Evolutionary conservation across 2,329 filamentous ascomycete species (phyloP), one percentile per base, ranked within the genome.

Genomic region (Plectosphaerella cucumerina): DNA sequence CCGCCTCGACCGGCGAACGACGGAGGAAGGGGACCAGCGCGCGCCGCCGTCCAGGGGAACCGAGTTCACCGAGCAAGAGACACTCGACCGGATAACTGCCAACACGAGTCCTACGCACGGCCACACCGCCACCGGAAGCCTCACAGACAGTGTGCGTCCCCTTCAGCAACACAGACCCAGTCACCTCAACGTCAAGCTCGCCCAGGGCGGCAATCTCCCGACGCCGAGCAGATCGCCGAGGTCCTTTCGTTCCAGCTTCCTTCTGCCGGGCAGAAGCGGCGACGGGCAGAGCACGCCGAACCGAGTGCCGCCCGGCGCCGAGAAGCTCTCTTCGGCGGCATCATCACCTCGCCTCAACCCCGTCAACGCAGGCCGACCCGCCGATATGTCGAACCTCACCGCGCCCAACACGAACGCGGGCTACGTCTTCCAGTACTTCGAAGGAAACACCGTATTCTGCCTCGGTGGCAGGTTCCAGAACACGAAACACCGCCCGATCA

Each of bases 371-470:
- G 49, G 50, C 6, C 44, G 47, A 45, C 49, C 53, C 10, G 44
- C 50, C 2, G 49, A 57, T 17, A 47, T 34, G 15, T 34, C 49
- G 14, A 55, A 55, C 6, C 22, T 55, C 33, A 51, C 49, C 12
- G 41, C 35, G 23, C 68, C 71, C 22, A 71, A 71, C 21, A 69
- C 52, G 1, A 68, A 75, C 34, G 63, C 81, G 50, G 85, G 89
- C 48, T 56, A 56, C 6, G 53, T 56, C 11, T 57, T 57, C 69
- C 84, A 97, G 65, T 96, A 96, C 67, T 97, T 97, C 62, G 82
- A 89, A 43, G 94, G 94, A 44, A 99, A 97, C 64, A 96, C 90
- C 0, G 76, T 91, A 21, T 99, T 99, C 65, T 96, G 85, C 66
- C 77, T 89, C 53, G 87, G 89, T 33, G 94, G 94, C 8, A 82